A percentile compares a stretch with the other conserved stretches of the same genome.
These are phyloP conservation scores for Monilinia laxa DNA, from an alignment of 2,329 filamentous ascomycete genomes.

Conservation along the genomic window DNA sequence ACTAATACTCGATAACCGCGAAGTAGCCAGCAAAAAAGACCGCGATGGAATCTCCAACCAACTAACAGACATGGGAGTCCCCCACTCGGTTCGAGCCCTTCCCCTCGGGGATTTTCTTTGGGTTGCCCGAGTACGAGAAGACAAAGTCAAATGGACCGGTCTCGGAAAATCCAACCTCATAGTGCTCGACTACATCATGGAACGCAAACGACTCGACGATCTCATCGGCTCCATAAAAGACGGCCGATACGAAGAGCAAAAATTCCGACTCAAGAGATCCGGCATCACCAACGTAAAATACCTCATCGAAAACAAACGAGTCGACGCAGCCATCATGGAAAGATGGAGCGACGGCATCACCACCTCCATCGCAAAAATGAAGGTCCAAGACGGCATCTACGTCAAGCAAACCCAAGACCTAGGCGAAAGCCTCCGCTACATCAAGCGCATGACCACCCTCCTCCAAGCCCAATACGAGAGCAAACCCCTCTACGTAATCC, in stretches of 20 bases:
- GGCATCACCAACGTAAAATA: conserved; percentile 78
- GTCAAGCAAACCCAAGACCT: conserved; percentile 73
- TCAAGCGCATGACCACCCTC: conserved; percentile 68
- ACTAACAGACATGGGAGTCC: conserved; percentile 57
- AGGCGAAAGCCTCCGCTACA: conserved; percentile 75
- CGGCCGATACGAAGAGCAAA: conserved; percentile 79
- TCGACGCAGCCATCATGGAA: conserved; percentile 53
- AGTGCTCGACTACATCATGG: conserved; percentile 76
- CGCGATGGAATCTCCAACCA: conserved; percentile 72
- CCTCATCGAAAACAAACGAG: conserved; percentile 69
- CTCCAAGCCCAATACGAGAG: conserved; percentile 64
- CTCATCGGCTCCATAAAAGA: conserved; percentile 79
- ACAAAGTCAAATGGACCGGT: conserved; percentile 47
- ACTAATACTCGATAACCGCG: conserved; percentile 71
- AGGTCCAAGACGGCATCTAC: conserved; percentile 77
- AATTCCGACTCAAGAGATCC: conserved; percentile 71
- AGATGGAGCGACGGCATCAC: conserved; percentile 70
- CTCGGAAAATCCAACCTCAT: conserved; percentile 68
- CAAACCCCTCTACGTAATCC: conserved; percentile 61
- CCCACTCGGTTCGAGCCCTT: conserved; percentile 56
- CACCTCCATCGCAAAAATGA: conserved; percentile 72
- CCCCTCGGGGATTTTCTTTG: conserved; percentile 76
- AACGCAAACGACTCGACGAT: conserved; percentile 78
- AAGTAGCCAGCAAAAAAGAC: conserved; percentile 70
- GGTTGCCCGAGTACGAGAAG: conserved; percentile 67